Evolutionary conservation across 257 asterid genomes (phyloP), one percentile per base, ranked within the genome.

Genomic region (Mitragyna speciosa): DNA sequence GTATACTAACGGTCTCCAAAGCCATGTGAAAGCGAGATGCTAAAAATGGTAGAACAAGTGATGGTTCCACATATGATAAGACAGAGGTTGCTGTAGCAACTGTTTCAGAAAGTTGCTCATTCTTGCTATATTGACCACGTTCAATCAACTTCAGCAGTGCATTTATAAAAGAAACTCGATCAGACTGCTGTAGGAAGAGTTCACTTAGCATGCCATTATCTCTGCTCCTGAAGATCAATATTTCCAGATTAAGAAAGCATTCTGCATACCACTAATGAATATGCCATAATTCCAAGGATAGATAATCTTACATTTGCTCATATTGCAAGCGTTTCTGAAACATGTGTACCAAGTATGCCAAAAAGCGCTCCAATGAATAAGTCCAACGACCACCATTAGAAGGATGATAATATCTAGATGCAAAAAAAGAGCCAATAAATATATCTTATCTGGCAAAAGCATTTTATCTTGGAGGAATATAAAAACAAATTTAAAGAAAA

Each of bases 371-470:
- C 80, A 96, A 85, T 20, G 97, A 84, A 87, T 89, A 91, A 58
- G 99, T 94, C 99, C 99, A 96, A 72, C 97, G 96, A 79, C 99
- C 99, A 82, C 99, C 99, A 89, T 96, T 96, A 43, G 99, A 96
- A 82, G 99, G 99, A 84, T 96, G 99, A 89, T 96, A 96, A 87
- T 96, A 96, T 87, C 99, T 96, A 81, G 70, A 85, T 64, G 76
- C 12, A 76, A 73, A 76, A 56, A 31, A 52, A 43, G 68, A 73
- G 61, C 66, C 10, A 41, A 77, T 59, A 58, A 75, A 22, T 7
- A 59, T 49, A 64, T 59, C 36, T n/a, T 45, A 20, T 58, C 80
- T 33, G 31, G 59, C 64, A 71, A 79, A 69, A 79, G 11, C 16
- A 49, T 20, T 45, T 19, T 75, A 52, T 36, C 33, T 10, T 17